phyloP scores from a whole-genome alignment of 192 early-diverging fungal genomes.

The Umbelopsis vinacea region DNA sequence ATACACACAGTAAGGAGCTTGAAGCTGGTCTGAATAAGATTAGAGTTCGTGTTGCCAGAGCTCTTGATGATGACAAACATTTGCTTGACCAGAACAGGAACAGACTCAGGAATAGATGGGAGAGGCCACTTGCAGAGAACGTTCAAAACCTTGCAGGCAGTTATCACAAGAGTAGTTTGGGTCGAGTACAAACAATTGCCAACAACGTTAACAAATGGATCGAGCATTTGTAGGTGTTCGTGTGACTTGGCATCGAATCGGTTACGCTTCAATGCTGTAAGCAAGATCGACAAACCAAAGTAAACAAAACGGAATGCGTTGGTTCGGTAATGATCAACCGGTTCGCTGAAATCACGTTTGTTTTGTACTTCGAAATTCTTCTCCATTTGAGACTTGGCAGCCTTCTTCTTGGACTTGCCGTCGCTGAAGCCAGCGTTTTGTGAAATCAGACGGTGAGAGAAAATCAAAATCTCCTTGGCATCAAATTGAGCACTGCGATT shows the following conservation, averaged over 20 bases:
- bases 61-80: constrained; percentile 76
- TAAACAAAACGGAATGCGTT: constrained; percentile 93
- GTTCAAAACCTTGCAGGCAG: constrained; percentile 74
- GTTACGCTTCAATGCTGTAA: constrained; percentile 65
- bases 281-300: constrained; percentile 90
- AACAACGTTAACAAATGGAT: constrained; percentile 81
- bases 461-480: constrained; percentile 71
- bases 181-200: constrained; percentile 86
- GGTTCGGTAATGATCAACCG: constrained; percentile 77
- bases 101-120: constrained; percentile 64
- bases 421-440: constrained; percentile 83
- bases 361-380: constrained; percentile 76
- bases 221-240: constrained; percentile 71
- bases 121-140: constrained; percentile 74
- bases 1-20: constrained; percentile 82
- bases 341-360: constrained; percentile 60
- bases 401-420: constrained; percentile 57
- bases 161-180: constrained; percentile 67
- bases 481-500: constrained; percentile 75
- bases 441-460: constrained; percentile 84
- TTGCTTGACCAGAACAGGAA: constrained; percentile 78
- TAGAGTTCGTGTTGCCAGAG: constrained; percentile 63
- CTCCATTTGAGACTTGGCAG: constrained; percentile 59
- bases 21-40: constrained; percentile 80
- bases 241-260: constrained; percentile 58